phyloP scores from a whole-genome alignment of 768 basidiomycete genomes.

The Hericium erinaceus region DNA sequence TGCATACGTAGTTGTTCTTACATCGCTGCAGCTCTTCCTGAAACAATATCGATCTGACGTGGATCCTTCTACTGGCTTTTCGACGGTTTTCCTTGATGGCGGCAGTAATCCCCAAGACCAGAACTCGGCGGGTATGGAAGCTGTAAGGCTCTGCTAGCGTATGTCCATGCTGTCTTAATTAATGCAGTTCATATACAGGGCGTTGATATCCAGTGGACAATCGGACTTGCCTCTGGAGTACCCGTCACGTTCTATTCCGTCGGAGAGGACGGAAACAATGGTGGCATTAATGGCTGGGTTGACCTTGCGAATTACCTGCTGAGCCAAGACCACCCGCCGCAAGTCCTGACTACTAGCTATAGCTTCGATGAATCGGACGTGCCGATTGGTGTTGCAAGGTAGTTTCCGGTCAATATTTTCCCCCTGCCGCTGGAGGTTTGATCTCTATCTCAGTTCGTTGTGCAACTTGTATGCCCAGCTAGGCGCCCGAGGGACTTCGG shows the following conservation, averaged over 20 bases:
- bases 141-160: conserved; percentile 2
- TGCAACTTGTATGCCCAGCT: conserved; percentile 12
- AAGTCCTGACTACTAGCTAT: conserved; percentile 10
- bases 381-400: conserved; percentile 3
- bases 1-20: no score
- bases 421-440: not conserved
- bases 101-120: conserved; percentile 11
- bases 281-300: conserved; percentile 13
- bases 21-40: conserved; percentile 3
- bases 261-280: conserved; percentile 13
- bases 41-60: conserved; percentile 9
- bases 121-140: conserved; percentile 12
- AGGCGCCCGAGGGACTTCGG: conserved; percentile 8
- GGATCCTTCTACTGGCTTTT: conserved; percentile 5
- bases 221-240: conserved; percentile 15
- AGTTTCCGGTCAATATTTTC: not conserved
- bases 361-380: conserved; percentile 3
- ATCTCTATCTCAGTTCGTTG: conserved; percentile 1
- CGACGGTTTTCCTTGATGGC: conserved; percentile 12
- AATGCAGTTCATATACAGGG: conserved; percentile 3
- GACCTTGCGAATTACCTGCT: conserved; percentile 10
- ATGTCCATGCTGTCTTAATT: not conserved
- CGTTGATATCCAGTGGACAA: conserved; percentile 16
- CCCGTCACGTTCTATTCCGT: conserved; percentile 20
- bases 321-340: conserved; percentile 4